phyloP scores from a whole-genome alignment of 2,329 filamentous ascomycete genomes.

The Colletotrichum shisoi region DNA sequence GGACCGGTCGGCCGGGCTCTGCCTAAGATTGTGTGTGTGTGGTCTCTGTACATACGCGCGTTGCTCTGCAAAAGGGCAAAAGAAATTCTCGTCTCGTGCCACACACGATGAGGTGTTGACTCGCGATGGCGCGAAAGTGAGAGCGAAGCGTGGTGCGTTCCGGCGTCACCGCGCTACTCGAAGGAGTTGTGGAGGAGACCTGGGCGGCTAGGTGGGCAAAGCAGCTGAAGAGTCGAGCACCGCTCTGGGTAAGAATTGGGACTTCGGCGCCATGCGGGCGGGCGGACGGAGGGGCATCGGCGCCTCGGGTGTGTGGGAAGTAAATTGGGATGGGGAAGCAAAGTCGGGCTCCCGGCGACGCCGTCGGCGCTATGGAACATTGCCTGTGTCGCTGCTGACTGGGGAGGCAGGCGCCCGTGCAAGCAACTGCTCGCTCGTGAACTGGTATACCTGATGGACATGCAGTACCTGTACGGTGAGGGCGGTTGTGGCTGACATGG shows the following conservation, averaged over 20 bases:
- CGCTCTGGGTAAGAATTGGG: background rate
- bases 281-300: background rate
- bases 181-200: background rate
- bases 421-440: too few species aligned
- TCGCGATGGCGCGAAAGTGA: constrained; percentile 14
- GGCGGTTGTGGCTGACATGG: constrained; percentile 1
- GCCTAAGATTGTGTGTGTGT: constrained; percentile 6
- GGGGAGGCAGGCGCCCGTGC: too few species aligned
- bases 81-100: too few species aligned
- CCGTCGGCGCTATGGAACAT: constrained; percentile 27
- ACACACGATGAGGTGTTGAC: background rate
- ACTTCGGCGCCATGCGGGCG: background rate
- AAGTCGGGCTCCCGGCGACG: constrained; percentile 27
- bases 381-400: background rate
- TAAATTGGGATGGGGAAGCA: background rate
- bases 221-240: too few species aligned
- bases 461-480: too few species aligned
- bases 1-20: background rate
- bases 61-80: background rate
- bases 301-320: constrained; percentile 12
- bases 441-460: background rate
- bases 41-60: background rate
- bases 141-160: background rate
- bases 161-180: background rate
- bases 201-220: background rate